Evolutionary conservation across 2,329 filamentous ascomycete genomes (phyloP).

Genomic region (Diplodia intermedia): DNA sequence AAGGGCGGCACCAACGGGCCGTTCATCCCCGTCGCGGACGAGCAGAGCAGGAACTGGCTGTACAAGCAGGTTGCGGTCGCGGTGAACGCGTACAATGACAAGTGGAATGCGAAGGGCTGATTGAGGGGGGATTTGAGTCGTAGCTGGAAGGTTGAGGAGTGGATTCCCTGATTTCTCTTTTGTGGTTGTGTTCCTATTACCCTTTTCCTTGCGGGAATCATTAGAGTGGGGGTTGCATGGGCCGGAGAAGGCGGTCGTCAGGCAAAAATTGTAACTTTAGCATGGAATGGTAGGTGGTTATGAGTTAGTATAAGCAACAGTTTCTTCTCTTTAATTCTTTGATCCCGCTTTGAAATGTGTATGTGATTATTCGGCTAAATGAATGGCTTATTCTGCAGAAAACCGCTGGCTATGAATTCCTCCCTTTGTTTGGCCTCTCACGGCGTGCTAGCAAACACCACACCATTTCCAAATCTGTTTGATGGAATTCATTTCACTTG

Average conservation of each 20-base stretch:
- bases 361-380: no score
- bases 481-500: no score
- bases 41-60: constrained; percentile 73
- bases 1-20: constrained; percentile 92
- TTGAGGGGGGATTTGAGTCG: background rate
- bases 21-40: constrained; percentile 92
- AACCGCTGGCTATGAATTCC: no score
- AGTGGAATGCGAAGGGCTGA: constrained; percentile 67
- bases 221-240: background rate
- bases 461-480: no score
- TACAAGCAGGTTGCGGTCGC: constrained; percentile 71
- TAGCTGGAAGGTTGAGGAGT: background rate
- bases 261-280: background rate
- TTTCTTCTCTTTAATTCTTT: background rate
- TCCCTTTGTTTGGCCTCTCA: no score
- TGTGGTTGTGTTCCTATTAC: background rate
- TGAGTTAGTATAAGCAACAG: background rate
- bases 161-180: background rate
- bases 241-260: background rate
- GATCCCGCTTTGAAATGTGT: no score
- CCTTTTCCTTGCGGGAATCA: background rate
- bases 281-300: background rate
- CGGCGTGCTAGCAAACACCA: no score
- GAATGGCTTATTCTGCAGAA: no score
- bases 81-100: constrained; percentile 72